Percentiles rank a stretch among this genome's conserved stretches.
phyloP scores from a whole-genome alignment of 495 filamentous ascomycete species.

The Neurospora sp. region DNA sequence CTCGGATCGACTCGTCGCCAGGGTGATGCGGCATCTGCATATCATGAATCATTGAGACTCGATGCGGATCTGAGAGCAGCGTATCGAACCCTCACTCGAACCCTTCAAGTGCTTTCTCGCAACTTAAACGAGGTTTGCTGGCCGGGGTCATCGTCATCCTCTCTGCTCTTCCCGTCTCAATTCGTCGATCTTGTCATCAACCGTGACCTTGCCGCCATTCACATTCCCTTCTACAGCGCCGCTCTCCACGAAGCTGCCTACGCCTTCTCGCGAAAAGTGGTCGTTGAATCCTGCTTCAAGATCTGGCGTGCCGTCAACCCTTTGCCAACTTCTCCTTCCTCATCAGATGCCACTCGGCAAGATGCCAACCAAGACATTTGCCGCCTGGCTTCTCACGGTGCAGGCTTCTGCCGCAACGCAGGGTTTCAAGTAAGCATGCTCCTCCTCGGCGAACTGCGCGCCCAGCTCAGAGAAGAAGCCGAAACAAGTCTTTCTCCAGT shows the following conservation, averaged over 20 bases:
- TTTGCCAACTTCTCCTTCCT: neutral
- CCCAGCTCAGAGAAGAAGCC: slow-evolving; percentile 42
- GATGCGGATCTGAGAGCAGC: slow-evolving; percentile 28
- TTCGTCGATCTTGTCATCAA: slow-evolving; percentile 39
- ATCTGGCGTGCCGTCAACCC: slow-evolving; percentile 37
- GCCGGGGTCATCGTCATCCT: neutral
- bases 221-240: slow-evolving; percentile 34
- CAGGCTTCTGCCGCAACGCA: slow-evolving; percentile 31
- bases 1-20: slow-evolving; percentile 18
- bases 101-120: slow-evolving; percentile 19
- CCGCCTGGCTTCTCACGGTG: slow-evolving; percentile 27
- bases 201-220: slow-evolving; percentile 37
- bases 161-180: slow-evolving; percentile 14
- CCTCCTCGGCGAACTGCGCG: slow-evolving; percentile 37
- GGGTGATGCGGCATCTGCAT: slow-evolving; percentile 6
- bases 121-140: slow-evolving; percentile 5
- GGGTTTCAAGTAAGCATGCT: slow-evolving; percentile 32
- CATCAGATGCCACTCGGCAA: slow-evolving; percentile 5
- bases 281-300: slow-evolving; percentile 40
- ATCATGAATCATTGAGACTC: slow-evolving; percentile 21
- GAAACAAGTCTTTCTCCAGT: neutral
- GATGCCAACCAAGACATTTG: slow-evolving; percentile 15
- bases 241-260: slow-evolving; percentile 31
- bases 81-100: slow-evolving; percentile 26
- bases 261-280: slow-evolving; percentile 39